These are phyloP conservation scores for Gamarada debralockiae DNA, from an alignment of 495 filamentous ascomycete genomes.

Conservation along the genomic window DNA sequence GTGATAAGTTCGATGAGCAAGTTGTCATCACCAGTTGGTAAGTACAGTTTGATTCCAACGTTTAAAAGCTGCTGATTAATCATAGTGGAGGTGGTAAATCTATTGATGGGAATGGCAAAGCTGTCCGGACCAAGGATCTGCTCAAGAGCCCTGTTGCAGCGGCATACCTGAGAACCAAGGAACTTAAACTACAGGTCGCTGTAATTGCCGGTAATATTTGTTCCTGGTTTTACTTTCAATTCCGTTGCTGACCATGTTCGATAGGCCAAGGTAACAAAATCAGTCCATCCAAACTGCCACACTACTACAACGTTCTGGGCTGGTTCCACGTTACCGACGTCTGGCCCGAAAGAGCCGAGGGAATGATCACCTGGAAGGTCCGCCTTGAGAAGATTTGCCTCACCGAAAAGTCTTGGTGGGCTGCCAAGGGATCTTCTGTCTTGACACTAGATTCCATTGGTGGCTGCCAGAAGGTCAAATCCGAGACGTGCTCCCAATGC, in stretches of 20 bases:
- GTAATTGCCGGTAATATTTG: conserved; percentile 52
- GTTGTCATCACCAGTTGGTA: conserved; percentile 66
- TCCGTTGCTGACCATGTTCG: conserved; percentile 10
- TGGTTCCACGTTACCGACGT: conserved; percentile 69
- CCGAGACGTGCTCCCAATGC: conserved; percentile 23
- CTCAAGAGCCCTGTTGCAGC: conserved; percentile 27
- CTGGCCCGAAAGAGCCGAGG: conserved; percentile 60
- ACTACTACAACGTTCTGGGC: conserved; percentile 68
- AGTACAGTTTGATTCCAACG: conserved; percentile 24
- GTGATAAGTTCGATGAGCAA: conserved; percentile 59
- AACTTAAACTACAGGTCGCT: conserved; percentile 39
- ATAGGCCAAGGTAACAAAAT: conserved; percentile 49
- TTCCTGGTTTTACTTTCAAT: background rate
- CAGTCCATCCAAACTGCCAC: conserved; percentile 50
- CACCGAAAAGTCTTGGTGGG: conserved; percentile 65
- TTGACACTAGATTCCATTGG: background rate
- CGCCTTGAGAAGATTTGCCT: conserved; percentile 71
- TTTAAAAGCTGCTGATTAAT: conserved; percentile 18
- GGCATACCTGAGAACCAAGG: conserved; percentile 35
- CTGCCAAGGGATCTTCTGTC: conserved; percentile 29
- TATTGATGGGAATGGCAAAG: conserved; percentile 33
- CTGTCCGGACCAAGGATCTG: conserved; percentile 43
- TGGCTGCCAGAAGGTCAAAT: background rate
- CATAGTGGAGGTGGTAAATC: conserved; percentile 49
- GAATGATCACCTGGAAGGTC: conserved; percentile 45